Evolutionary conservation across 768 basidiomycete genomes (phyloP).

Genomic region (Pulveroboletus sp.): DNA sequence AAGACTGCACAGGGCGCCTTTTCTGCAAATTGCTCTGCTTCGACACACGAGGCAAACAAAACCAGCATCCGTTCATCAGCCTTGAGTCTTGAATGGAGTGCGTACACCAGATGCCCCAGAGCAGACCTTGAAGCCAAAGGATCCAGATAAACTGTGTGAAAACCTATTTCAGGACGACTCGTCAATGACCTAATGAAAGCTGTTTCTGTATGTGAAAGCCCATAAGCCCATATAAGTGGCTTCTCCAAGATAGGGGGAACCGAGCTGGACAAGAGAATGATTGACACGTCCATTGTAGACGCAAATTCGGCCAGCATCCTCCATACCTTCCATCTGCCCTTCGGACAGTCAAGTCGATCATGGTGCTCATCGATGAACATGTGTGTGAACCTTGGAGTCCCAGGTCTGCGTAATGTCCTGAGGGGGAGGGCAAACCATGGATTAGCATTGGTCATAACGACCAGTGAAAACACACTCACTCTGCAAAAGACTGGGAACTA

Average conservation of each 20-base stretch:
- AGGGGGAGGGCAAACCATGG: no score
- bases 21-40: not conserved
- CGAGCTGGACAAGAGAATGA: slow-evolving; percentile 2
- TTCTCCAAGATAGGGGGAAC: not conserved
- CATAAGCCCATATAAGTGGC: not conserved
- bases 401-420: not conserved
- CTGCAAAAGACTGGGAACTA: not conserved
- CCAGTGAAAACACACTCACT: not conserved
- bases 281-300: not conserved
- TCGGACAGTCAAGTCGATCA: slow-evolving; percentile 3
- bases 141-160: slow-evolving; percentile 1
- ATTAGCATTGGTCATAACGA: not conserved
- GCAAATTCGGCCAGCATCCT: not conserved
- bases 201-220: not conserved
- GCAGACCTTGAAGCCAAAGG: not conserved
- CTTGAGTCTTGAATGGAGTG: not conserved
- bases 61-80: slow-evolving; percentile 3
- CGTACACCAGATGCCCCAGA: not conserved
- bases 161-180: slow-evolving; percentile 1
- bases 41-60: not conserved
- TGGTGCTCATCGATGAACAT: slow-evolving; percentile 8
- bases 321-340: not conserved
- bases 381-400: not conserved
- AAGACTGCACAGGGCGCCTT: not conserved
- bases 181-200: not conserved